These are phyloP conservation scores for Curvularia lunata DNA, from an alignment of 2,329 filamentous ascomycete species.

Conservation along the genomic window DNA sequence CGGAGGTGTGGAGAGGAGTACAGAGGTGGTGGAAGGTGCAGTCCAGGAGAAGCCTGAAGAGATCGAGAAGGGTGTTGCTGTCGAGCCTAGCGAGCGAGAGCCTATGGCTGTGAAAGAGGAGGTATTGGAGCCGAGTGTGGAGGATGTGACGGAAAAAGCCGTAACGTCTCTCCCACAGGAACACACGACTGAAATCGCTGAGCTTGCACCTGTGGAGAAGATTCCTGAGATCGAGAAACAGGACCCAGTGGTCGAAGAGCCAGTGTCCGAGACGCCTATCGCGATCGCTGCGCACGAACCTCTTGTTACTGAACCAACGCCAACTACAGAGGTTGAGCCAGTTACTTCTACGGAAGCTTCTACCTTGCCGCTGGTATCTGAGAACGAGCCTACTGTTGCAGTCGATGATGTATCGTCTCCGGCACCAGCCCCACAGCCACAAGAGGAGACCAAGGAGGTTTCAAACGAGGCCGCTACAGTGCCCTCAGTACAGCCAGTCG, in stretches of 20 bases:
- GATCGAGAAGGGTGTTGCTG: slow-evolving; percentile 4
- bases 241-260: slow-evolving; percentile 18
- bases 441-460: background rate
- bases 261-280: slow-evolving; percentile 9
- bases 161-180: too few relatives aligned
- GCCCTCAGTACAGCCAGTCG: background rate
- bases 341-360: background rate
- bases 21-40: background rate
- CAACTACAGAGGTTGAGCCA: background rate
- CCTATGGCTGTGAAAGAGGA: slow-evolving; percentile 15
- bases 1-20: slow-evolving; percentile 3
- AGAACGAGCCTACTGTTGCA: slow-evolving; percentile 4
- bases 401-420: background rate
- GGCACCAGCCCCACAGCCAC: background rate
- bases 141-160: background rate
- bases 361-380: slow-evolving; percentile 1
- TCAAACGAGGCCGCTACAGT: background rate
- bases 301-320: background rate
- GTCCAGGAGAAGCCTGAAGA: slow-evolving; percentile 15
- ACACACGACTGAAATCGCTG: too few relatives aligned
- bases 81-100: slow-evolving; percentile 10
- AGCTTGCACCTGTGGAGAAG: slow-evolving; percentile 20
- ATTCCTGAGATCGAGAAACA: slow-evolving; percentile 25
- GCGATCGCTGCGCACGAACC: background rate
- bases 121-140: background rate